Evolutionary conservation across 768 basidiomycete genomes (phyloP).

Genomic region (Trametes cubensis): DNA sequence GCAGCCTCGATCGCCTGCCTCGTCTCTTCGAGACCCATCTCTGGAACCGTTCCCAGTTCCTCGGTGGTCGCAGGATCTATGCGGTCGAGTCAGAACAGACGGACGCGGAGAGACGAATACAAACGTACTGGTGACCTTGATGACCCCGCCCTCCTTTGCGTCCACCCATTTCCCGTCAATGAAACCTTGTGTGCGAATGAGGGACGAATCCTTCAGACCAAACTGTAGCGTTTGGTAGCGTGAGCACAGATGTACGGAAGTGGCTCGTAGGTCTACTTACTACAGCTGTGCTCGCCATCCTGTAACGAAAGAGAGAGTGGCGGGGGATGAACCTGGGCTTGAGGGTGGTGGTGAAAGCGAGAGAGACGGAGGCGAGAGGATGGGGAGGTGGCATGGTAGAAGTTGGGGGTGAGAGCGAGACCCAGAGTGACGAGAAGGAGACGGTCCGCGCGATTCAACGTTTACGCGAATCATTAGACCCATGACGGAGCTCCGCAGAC

Average conservation of each 20-base stretch:
- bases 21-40: constrained; percentile 86
- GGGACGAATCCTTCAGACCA: constrained; percentile 73
- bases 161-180: constrained; percentile 89
- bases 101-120: not conserved
- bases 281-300: constrained; percentile 15
- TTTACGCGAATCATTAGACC: not conserved
- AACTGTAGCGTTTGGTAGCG: constrained; percentile 43
- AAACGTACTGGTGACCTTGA: constrained; percentile 75
- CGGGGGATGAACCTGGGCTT: constrained; percentile 9
- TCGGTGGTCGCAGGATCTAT: constrained; percentile 88
- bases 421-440: not conserved
- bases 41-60: constrained; percentile 82
- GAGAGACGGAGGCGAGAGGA: constrained; percentile 5
- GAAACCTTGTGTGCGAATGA: constrained; percentile 75
- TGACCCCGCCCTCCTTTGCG: constrained; percentile 70
- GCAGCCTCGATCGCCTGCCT: constrained; percentile 86
- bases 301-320: constrained; percentile 10
- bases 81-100: not conserved
- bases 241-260: not conserved
- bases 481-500: constrained; percentile 1
- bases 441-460: not conserved
- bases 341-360: constrained; percentile 1
- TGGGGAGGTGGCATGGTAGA: constrained; percentile 11
- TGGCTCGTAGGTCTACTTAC: not conserved
- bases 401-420: not conserved